phyloP scores from a whole-genome alignment of 352 stramenopile species.

The Globisporangium splendens region DNA sequence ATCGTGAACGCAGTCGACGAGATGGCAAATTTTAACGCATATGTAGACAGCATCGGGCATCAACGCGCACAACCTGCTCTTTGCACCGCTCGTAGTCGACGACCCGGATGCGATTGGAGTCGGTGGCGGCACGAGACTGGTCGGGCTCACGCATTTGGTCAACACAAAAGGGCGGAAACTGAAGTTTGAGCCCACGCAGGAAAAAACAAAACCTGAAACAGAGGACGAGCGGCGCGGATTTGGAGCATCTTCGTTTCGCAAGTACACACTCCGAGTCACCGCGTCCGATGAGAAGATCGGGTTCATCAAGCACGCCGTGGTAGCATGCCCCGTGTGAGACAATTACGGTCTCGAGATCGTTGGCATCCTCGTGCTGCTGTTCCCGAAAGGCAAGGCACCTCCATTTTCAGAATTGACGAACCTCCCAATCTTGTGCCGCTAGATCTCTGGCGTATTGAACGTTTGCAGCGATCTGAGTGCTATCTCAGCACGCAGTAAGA shows the following conservation, averaged over 20 bases:
- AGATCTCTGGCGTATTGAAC: conserved; percentile 70
- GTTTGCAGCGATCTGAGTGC: conserved; percentile 58
- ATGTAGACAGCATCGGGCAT: conserved; percentile 68
- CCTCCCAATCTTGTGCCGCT: conserved; percentile 51
- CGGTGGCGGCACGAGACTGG: conserved; percentile 33
- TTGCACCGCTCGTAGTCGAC: conserved; percentile 56
- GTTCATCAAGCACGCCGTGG: conserved; percentile 59
- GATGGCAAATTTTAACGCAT: conserved; percentile 46
- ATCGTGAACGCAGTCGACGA: conserved; percentile 59
- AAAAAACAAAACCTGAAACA: neutral
- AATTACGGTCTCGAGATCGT: conserved; percentile 55
- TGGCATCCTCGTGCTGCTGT: conserved; percentile 64
- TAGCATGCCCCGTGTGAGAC: conserved; percentile 72
- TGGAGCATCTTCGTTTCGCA: conserved; percentile 8
- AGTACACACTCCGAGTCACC: conserved; percentile 33
- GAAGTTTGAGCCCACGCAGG: conserved; percentile 40
- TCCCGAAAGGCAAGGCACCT: conserved; percentile 25
- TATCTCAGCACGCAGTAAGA: conserved; percentile 33
- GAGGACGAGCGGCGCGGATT: neutral
- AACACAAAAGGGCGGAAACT: conserved; percentile 64
- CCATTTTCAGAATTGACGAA: conserved; percentile 42
- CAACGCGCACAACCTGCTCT: conserved; percentile 51
- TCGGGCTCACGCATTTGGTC: conserved; percentile 65
- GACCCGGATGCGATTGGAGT: conserved; percentile 25
- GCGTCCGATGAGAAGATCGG: conserved; percentile 40